phyloP scores from a whole-genome alignment of 768 basidiomycete genomes.

The Agaricus sinodeliciosus region DNA sequence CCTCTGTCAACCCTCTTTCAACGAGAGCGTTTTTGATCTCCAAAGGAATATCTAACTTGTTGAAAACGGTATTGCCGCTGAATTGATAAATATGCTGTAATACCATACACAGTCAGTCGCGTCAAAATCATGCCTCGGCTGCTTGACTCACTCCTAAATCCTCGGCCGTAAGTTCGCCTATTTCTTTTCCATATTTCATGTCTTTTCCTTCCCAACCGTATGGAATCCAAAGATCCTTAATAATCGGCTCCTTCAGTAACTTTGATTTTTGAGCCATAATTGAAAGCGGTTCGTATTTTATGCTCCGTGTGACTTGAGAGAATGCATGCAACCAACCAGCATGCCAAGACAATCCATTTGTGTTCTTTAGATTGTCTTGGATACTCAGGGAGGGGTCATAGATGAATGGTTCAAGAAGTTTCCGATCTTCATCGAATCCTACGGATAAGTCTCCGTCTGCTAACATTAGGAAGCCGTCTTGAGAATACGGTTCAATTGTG shows the following conservation, averaged over 20 bases:
- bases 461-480: background rate
- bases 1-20: background rate
- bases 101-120: background rate
- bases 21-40: background rate
- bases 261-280: background rate
- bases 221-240: background rate
- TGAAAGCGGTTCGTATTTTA: background rate
- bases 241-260: background rate
- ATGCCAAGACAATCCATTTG: background rate
- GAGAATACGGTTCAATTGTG: background rate
- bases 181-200: background rate
- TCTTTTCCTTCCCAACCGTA: background rate
- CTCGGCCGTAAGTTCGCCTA: background rate
- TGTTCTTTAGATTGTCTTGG: background rate
- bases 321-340: background rate
- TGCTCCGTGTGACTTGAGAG: background rate
- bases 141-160: background rate
- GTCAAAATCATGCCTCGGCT: background rate
- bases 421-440: background rate
- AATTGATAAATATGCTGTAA: background rate
- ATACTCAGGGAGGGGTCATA: background rate
- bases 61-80: background rate
- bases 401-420: background rate
- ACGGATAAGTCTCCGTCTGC: background rate
- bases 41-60: background rate